Evolutionary conservation across 352 stramenopile species (phyloP).

Genomic region (Phytophthora multivora): DNA sequence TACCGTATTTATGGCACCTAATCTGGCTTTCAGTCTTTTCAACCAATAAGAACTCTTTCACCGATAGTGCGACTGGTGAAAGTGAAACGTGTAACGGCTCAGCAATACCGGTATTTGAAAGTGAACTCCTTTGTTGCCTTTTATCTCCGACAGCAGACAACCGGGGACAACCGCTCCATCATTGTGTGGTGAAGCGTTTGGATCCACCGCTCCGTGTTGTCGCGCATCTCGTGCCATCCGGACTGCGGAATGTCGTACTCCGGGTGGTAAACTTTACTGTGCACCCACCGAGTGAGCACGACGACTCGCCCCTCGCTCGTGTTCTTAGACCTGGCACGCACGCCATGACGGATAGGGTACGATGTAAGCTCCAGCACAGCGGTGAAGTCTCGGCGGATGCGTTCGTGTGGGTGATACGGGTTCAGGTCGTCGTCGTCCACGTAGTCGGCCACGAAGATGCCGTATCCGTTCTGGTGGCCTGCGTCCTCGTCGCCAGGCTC

Average conservation of each 20-base stretch:
- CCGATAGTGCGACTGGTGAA: background rate
- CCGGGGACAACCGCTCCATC: constrained; percentile 35
- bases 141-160: constrained; percentile 32
- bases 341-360: constrained; percentile 29
- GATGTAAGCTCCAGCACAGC: constrained; percentile 34
- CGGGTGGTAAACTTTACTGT: constrained; percentile 39
- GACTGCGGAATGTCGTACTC: constrained; percentile 35
- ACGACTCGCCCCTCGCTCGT: constrained; percentile 33
- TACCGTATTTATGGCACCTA: constrained; percentile 11
- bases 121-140: too few species aligned
- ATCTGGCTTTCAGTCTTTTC: background rate
- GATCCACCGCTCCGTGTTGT: constrained; percentile 44
- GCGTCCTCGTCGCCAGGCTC: constrained; percentile 17
- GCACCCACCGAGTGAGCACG: constrained; percentile 42
- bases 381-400: constrained; percentile 47
- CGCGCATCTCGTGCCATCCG: constrained; percentile 38
- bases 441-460: constrained; percentile 50
- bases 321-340: constrained; percentile 28
- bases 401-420: constrained; percentile 45
- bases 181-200: constrained; percentile 39
- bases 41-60: background rate
- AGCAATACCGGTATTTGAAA: too few species aligned
- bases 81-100: constrained; percentile 2
- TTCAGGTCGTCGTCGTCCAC: constrained; percentile 55
- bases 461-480: constrained; percentile 29